Base-by-base conservation (phyloP, 257 asterid species). In the Sherardia arvensis region DNA sequence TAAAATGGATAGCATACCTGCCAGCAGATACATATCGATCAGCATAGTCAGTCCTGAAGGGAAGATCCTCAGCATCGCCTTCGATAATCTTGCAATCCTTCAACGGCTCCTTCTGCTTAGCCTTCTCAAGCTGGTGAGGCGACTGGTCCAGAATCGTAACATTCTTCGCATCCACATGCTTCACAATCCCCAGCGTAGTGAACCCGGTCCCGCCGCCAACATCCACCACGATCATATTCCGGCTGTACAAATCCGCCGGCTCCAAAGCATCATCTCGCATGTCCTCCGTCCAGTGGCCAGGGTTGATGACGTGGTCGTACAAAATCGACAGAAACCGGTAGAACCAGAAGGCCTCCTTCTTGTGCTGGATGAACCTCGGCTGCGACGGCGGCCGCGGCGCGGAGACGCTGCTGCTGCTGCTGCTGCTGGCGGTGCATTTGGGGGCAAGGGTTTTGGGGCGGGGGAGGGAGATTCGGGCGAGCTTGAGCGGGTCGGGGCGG, bases 251-350 rank as follows among this genome's bases (percentile, higher is more conserved):
- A 33, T 85, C 94, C 29, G 99, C 99, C 5, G 96, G 97, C 73
- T 93, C 96, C 66, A 93, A 82, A 18, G 99, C 99, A 2, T 93
- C 99, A 25, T 90, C 96, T 65, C 99, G 78, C 99, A 90, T 90
- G 43, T 93, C 99, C 75, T 90, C 97, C 7, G 99, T 93, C 97
- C 97, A 90, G 58, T 93, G 99, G n/a, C 97, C 97, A n/a, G 99
- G 99, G 81, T 90, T 90, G 34, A 93, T 84, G 26, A 90, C 79
- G 67, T 87, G 99, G 80, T 93, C 96, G 70, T 93, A 93, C 73
- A 90, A 95, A 53, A 93, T 87, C 4, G 99, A 93, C 0, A 93
- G 80, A 55, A 93, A 87, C 62, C 97, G 75, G 57, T 90, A 93
- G 33, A 93, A 90, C 99, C 99, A 93, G 65, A 87, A 93, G 0